phyloP scores from a whole-genome alignment of 208 protist genomes.

The Trichomonas gallinae region DNA sequence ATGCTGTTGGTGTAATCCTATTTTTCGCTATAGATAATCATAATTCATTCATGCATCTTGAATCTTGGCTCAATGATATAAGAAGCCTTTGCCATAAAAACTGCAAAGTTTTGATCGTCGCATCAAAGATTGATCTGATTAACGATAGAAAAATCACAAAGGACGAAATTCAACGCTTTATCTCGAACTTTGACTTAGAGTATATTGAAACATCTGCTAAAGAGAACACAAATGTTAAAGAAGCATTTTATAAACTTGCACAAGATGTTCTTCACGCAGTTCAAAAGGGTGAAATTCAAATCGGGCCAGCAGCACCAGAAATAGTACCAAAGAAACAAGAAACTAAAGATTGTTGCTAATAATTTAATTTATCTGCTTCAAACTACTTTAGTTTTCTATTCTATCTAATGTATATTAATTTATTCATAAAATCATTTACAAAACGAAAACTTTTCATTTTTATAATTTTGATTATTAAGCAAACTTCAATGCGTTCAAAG shows the following conservation, averaged over 20 bases:
- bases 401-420: no score
- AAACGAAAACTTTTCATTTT: no score
- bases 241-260: background rate
- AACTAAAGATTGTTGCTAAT: no score
- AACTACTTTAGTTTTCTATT: no score
- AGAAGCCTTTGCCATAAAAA: background rate
- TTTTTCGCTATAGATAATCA: background rate
- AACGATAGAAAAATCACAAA: background rate
- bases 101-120: background rate
- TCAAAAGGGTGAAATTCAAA: background rate
- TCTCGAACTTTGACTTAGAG: background rate
- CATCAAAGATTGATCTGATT: slow-evolving; percentile 7
- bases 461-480: no score
- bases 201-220: slow-evolving; percentile 22
- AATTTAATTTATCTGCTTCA: no score
- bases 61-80: background rate
- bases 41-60: background rate
- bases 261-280: background rate
- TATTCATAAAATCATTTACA: no score
- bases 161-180: background rate
- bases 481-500: no score
- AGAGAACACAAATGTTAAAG: background rate
- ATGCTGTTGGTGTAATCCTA: background rate
- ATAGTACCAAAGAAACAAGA: no score
- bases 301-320: no score